Base-by-base conservation (phyloP, 108 stramenopile species). In the Parietichytrium sp. region DNA sequence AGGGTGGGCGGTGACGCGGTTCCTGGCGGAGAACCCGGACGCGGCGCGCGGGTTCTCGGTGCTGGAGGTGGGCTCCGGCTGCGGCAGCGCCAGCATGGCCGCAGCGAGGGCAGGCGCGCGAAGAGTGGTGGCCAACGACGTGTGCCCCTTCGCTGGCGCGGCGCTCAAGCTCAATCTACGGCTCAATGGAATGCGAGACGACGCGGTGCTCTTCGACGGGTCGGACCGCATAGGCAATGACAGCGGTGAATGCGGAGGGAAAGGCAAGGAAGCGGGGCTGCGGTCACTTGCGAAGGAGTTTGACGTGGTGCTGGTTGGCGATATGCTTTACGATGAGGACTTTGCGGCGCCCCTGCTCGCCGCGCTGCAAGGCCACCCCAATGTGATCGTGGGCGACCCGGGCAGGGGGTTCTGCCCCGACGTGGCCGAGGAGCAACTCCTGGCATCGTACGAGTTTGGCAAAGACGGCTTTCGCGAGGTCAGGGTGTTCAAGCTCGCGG, bases 301-400 rank as follows among this genome's bases (percentile, higher is more conserved):
- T 45, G 61, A 72, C 42, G 61, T 72, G 2, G 61, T 72, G 29
- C 20, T 72, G 0, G 61, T 72, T 1, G 61, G 61, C 13, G 61
- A 72, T 20, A 72, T 72, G 61, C 61, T 72, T n/a, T 72, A 72
- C 61, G 61, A 72, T 3, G 38, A 33, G 6, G 61, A 72, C 61
- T 72, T 72, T 72, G 36, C 61, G 61, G 38, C 61, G 13, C 18
- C 42, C 6, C 42, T 72, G 12, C 4, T 72, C 10, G n/a, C 20
- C n/a, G 61, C 36, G 10, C 61, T 72, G 15, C 38, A 33, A 42
- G 1, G 45, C 6, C 61, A 72, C 3, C 38, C 38, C 10, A 42
- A 42, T 8, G 61, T 72, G 38, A 45, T 45, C 33, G 36, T 72
- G 20, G 61, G 61, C 10, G 61, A 72, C 20, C 61, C 61, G n/a